Conservation (phyloP, 495 filamentous ascomycete genomes). For the Xylona heveae region DNA sequence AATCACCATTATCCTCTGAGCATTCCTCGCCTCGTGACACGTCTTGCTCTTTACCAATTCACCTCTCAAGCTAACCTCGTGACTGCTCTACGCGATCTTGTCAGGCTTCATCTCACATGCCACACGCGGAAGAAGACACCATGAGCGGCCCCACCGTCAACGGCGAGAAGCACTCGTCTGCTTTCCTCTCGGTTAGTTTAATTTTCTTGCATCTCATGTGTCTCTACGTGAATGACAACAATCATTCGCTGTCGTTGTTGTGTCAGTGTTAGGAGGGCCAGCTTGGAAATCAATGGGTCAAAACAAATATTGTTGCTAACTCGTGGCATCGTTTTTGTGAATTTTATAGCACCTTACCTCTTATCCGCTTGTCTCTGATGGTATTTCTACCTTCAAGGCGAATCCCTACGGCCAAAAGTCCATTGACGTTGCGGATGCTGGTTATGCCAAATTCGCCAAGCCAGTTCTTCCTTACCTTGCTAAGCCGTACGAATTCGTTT, state of each 20-base stretch:
- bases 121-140: slow-evolving; percentile 17
- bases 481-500: slow-evolving; percentile 53
- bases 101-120: slow-evolving; percentile 23
- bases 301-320: not conserved
- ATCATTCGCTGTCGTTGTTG: not conserved
- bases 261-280: slow-evolving; percentile 3
- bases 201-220: slow-evolving; percentile 2
- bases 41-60: too few species aligned
- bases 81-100: too few species aligned
- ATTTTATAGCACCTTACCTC: slow-evolving; percentile 49
- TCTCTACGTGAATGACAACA: slow-evolving; percentile 2
- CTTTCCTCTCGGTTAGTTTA: slow-evolving; percentile 42
- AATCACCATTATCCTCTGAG: too few species aligned
- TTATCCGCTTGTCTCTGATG: slow-evolving; percentile 70
- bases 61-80: too few species aligned
- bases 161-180: slow-evolving; percentile 42
- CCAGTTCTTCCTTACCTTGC: slow-evolving; percentile 60
- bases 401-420: slow-evolving; percentile 67
- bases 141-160: slow-evolving; percentile 26
- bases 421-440: slow-evolving; percentile 43
- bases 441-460: slow-evolving; percentile 43
- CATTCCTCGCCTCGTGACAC: too few species aligned
- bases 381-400: slow-evolving; percentile 52
- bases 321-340: slow-evolving; percentile 6
- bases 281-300: too few species aligned